These are phyloP conservation scores for Cyberlindnera galapagoensis DNA, from an alignment of 805 yeast species.

Conservation along the genomic window DNA sequence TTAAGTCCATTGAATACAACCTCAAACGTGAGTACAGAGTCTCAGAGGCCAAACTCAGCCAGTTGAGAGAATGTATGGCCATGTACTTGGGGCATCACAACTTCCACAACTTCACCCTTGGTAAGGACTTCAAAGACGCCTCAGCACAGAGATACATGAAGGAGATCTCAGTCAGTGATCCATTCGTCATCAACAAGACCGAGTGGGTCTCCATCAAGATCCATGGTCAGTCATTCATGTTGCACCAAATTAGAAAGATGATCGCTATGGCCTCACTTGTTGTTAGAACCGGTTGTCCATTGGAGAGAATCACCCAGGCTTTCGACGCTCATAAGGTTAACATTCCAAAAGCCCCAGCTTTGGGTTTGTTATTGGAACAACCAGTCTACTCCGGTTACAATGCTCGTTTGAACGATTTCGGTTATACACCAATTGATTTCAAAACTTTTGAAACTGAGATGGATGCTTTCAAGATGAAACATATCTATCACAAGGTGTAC, in stretches of 20 bases:
- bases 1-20: conserved; percentile 57
- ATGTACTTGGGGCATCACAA: conserved; percentile 84
- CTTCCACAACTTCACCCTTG: conserved; percentile 83
- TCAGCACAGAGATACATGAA: conserved; percentile 83
- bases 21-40: conserved; percentile 67
- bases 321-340: conserved; percentile 71
- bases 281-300: conserved; percentile 81
- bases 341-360: conserved; percentile 96
- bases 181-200: conserved; percentile 85
- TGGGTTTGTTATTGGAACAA: conserved; percentile 82
- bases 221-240: conserved; percentile 97
- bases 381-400: conserved; percentile 91
- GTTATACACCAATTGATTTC: conserved; percentile 72
- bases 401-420: conserved; percentile 59
- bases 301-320: conserved; percentile 67
- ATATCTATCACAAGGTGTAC: conserved; percentile 88
- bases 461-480: conserved; percentile 80
- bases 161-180: conserved; percentile 70
- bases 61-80: conserved; percentile 62
- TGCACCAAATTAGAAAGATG: conserved; percentile 97
- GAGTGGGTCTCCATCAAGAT: conserved; percentile 96
- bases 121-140: conserved; percentile 78
- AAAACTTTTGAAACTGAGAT: conserved; percentile 59
- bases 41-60: conserved; percentile 50
- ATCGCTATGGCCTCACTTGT: conserved; percentile 88